phyloP scores from a whole-genome alignment of 2,329 filamentous ascomycete species.

The Taxawa tesnikishii region DNA sequence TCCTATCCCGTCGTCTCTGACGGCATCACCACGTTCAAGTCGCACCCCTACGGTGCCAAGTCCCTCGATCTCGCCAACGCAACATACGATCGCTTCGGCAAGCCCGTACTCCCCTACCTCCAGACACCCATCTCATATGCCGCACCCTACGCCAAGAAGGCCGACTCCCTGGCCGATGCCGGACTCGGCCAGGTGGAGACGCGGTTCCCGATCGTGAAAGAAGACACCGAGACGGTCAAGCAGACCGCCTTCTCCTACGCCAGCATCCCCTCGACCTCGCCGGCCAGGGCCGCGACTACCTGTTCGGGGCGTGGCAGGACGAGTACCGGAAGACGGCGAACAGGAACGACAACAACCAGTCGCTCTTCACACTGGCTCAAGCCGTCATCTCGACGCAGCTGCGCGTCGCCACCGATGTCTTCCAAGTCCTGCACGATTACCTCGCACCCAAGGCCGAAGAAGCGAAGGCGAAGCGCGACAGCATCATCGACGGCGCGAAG shows the following conservation, averaged over 20 bases:
- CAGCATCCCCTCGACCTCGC: constrained; percentile 31
- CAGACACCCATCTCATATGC: constrained; percentile 69
- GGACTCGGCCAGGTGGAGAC: constrained; percentile 33
- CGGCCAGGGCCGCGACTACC: constrained; percentile 14
- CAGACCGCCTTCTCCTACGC: constrained; percentile 51
- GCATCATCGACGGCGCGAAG: constrained; percentile 14
- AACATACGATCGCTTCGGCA: constrained; percentile 64
- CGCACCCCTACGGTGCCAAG: constrained; percentile 72
- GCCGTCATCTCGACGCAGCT: constrained; percentile 22
- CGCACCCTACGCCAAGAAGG: constrained; percentile 72
- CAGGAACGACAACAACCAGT: constrained; percentile 17
- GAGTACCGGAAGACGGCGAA: constrained; percentile 24
- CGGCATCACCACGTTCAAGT: constrained; percentile 63
- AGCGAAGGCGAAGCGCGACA: constrained; percentile 20
- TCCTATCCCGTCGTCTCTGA: constrained; percentile 78
- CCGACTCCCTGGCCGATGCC: constrained; percentile 54
- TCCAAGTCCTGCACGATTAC: constrained; percentile 18
- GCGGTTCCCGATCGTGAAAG: constrained; percentile 46
- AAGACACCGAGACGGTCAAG: constrained; percentile 38
- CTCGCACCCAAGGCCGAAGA: constrained; percentile 21
- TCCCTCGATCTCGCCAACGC: constrained; percentile 64
- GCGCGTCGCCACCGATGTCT: constrained; percentile 19
- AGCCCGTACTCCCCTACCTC: constrained; percentile 68
- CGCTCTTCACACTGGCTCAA: constrained; percentile 16
- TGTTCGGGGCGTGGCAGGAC: constrained; percentile 20